Evolutionary conservation across 768 basidiomycete species (phyloP).

Genomic region (Lactifluus hygrophoroides): DNA sequence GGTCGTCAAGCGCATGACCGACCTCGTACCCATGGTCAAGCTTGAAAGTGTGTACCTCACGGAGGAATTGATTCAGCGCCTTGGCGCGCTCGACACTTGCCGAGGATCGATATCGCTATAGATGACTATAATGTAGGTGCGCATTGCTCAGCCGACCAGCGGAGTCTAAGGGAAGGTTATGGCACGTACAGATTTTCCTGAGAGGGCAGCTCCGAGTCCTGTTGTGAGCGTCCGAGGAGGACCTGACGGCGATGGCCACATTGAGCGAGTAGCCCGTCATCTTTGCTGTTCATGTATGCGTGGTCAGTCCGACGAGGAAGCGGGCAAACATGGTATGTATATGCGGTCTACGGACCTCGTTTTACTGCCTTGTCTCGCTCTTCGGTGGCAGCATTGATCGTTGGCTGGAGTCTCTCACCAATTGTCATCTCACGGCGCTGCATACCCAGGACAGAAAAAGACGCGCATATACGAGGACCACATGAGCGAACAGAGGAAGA

Average conservation of each 20-base stretch:
- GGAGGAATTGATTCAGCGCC: conserved; percentile 58
- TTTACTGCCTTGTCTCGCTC: background rate
- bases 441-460: background rate
- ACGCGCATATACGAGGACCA: background rate
- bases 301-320: background rate
- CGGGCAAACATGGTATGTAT: no score
- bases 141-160: background rate
- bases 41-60: conserved; percentile 48
- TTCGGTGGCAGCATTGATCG: background rate
- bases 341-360: background rate
- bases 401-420: conserved; percentile 6
- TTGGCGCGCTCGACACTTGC: conserved; percentile 55
- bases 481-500: background rate
- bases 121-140: background rate
- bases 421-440: background rate
- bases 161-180: background rate
- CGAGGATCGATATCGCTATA: conserved; percentile 28
- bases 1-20: conserved; percentile 30
- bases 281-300: conserved; percentile 12
- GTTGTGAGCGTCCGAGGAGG: conserved; percentile 24
- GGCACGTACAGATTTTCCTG: conserved; percentile 15
- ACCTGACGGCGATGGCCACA: conserved; percentile 24
- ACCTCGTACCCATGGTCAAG: conserved; percentile 45
- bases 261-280: conserved; percentile 21
- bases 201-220: conserved; percentile 19